Evolutionary conservation across 495 filamentous ascomycete genomes (phyloP).

Genomic region (Lepidopterella palustris): DNA sequence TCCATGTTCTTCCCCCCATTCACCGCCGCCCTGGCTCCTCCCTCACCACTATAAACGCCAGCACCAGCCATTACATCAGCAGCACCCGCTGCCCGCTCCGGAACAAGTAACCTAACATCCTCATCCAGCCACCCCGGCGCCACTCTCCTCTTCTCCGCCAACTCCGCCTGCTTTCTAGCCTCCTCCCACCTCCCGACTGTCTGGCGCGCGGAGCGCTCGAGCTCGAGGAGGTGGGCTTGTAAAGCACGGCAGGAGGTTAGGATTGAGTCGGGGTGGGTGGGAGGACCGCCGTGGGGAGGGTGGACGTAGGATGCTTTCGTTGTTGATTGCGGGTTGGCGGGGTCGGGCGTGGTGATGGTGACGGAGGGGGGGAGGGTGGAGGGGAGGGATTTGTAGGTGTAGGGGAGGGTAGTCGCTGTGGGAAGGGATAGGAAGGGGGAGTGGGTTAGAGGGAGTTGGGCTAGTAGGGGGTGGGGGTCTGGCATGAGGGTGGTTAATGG

Average conservation of each 20-base stretch:
- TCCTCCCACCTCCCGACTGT: constrained; percentile 66
- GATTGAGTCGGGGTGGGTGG: constrained; percentile 75
- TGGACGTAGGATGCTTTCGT: constrained; percentile 53
- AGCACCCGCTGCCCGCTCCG: constrained; percentile 43
- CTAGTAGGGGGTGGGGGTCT: constrained; percentile 82
- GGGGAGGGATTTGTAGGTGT: constrained; percentile 86
- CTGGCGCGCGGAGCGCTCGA: constrained; percentile 55
- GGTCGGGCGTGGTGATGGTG: constrained; percentile 41
- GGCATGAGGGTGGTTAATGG: constrained; percentile 1
- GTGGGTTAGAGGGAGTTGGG: constrained; percentile 86
- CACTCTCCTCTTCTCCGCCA: constrained; percentile 85
- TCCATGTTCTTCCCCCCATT: constrained; percentile 40
- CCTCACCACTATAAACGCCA: constrained; percentile 7
- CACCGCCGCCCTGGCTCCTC: constrained; percentile 1
- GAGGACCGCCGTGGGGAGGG: constrained; percentile 61
- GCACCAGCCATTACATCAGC: constrained; percentile 10
- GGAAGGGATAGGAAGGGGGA: constrained; percentile 93
- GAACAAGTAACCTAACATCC: constrained; percentile 76
- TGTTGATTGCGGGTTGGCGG: constrained; percentile 20
- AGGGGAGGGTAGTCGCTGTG: constrained; percentile 82
- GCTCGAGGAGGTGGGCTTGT: constrained; percentile 62
- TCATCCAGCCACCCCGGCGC: constrained; percentile 95
- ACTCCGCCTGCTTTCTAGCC: constrained; percentile 62
- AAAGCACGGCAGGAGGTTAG: constrained; percentile 70
- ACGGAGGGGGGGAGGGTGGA: constrained; percentile 76